Conservation (phyloP, 495 filamentous ascomycete species). For the Cladorrhinum samala region DNA sequence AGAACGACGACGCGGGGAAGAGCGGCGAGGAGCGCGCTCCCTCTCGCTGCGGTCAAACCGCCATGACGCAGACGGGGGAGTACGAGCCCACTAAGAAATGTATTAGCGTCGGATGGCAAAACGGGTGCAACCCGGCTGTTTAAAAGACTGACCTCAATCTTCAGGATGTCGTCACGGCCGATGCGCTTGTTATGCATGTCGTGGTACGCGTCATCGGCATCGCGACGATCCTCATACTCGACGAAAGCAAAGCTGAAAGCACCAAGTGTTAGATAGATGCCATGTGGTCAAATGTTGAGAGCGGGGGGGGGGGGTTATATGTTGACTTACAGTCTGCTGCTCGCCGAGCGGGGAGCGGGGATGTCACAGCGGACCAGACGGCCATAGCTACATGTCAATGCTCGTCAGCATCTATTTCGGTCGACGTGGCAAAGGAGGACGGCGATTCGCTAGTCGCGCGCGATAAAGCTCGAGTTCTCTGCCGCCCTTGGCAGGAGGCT, state of each 20-base stretch:
- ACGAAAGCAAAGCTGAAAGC: conserved; percentile 87
- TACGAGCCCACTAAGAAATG: conserved; percentile 83
- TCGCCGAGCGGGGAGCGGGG: conserved; percentile 86
- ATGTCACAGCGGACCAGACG: conserved; percentile 99
- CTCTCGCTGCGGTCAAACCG: conserved; percentile 66
- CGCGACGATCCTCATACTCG: conserved; percentile 97
- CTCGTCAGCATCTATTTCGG: conserved; percentile 35
- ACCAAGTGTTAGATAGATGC: no score
- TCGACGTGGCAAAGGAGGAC: conserved; percentile 10
- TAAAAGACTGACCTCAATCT: conserved; percentile 87
- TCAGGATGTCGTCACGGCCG: conserved; percentile 89
- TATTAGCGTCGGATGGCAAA: conserved; percentile 10
- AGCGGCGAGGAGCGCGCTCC: conserved; percentile 55
- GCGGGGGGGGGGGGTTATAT: no score
- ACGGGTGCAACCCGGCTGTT: no score
- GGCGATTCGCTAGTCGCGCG: conserved; percentile 20
- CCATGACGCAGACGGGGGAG: conserved; percentile 97
- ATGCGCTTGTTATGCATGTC: conserved; percentile 99
- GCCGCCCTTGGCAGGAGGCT: conserved; percentile 33
- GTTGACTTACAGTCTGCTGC: conserved; percentile 80
- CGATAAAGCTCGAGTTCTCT: conserved; percentile 21
- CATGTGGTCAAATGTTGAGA: no score
- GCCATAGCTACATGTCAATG: conserved; percentile 67
- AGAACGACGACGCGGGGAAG: conserved; percentile 62
- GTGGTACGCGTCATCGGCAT: conserved; percentile 98